Percentiles rank a stretch among this genome's conserved stretches.
Conservation (phyloP, 192 early-diverging fungal species). For the Umbelopsis isabellina region DNA sequence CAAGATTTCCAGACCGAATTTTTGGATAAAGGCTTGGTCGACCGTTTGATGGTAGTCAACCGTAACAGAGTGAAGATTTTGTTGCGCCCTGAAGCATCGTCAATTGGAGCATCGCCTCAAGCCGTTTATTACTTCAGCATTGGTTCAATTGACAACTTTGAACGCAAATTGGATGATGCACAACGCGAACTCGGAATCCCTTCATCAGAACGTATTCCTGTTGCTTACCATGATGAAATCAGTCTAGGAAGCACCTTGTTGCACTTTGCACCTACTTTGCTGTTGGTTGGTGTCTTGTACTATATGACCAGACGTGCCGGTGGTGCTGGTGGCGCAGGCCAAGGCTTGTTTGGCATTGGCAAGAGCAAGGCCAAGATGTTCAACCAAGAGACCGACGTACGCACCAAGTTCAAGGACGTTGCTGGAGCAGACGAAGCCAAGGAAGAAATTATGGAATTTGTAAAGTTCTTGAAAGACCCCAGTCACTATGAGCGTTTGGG, state of each 20-base stretch:
- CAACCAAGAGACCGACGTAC: slow-evolving; percentile 93
- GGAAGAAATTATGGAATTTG: slow-evolving; percentile 99
- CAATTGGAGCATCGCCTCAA: background rate
- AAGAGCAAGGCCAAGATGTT: slow-evolving; percentile 92
- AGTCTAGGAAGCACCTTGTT: slow-evolving; percentile 73
- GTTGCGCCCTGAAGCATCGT: slow-evolving; percentile 66
- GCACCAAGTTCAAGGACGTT: slow-evolving; percentile 97
- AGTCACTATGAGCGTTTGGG: slow-evolving; percentile 88
- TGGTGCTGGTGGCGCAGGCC: slow-evolving; percentile 53
- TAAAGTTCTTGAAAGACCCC: slow-evolving; percentile 97
- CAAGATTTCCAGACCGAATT: slow-evolving; percentile 86
- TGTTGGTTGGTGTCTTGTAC: slow-evolving; percentile 85
- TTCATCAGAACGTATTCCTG: slow-evolving; percentile 85
- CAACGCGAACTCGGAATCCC: slow-evolving; percentile 92
- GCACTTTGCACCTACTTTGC: slow-evolving; percentile 90
- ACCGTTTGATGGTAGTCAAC: slow-evolving; percentile 90
- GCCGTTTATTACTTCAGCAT: slow-evolving; percentile 81
- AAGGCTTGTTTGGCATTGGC: slow-evolving; percentile 93
- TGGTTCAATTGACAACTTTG: slow-evolving; percentile 94
- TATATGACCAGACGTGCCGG: slow-evolving; percentile 83
- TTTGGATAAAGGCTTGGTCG: slow-evolving; percentile 89
- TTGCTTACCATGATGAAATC: slow-evolving; percentile 85
- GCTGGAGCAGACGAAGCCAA: slow-evolving; percentile 99
- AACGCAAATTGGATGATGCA: slow-evolving; percentile 84
- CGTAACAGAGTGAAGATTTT: slow-evolving; percentile 78